Conservation (phyloP, 169 alveolate species). For the Plasmodium blacklocki region DNA sequence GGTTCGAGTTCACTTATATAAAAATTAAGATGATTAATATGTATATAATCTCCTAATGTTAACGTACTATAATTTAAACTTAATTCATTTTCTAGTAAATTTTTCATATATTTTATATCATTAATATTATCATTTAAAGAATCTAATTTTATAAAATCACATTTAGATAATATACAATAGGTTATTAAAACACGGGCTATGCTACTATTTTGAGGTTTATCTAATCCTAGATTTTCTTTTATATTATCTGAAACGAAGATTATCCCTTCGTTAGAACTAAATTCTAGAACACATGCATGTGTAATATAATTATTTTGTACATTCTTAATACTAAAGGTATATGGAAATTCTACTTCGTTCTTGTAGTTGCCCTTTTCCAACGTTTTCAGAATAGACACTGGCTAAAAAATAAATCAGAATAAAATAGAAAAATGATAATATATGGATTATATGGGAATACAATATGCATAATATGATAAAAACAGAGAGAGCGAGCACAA, state of each 20-base stretch:
- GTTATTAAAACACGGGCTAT: constrained; percentile 31
- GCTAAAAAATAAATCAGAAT: not conserved
- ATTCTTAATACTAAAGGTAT: constrained; percentile 51
- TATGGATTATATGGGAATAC: not conserved
- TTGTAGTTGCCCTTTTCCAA: constrained; percentile 46
- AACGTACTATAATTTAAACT: constrained; percentile 54
- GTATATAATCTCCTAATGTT: constrained; percentile 50
- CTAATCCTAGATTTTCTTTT: constrained; percentile 55
- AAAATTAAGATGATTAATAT: constrained; percentile 48
- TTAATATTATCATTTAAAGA: constrained; percentile 46
- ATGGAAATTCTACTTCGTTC: constrained; percentile 53
- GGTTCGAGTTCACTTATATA: constrained; percentile 67
- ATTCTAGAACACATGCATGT: constrained; percentile 62
- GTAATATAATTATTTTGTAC: constrained; percentile 55
- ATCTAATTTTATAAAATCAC: constrained; percentile 71
- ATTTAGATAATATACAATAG: constrained; percentile 54
- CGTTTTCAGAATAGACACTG: constrained; percentile 61
- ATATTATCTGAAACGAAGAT: constrained; percentile 57
- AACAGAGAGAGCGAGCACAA: too few relatives aligned
- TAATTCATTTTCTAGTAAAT: constrained; percentile 60
- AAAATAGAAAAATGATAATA: not conserved
- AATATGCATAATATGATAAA: too few relatives aligned
- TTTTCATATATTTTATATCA: constrained; percentile 59
- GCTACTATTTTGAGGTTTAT: constrained; percentile 7
- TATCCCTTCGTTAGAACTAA: constrained; percentile 65